Conservation (phyloP, 495 filamentous ascomycete species). For the Trypethelium eluteriae region DNA sequence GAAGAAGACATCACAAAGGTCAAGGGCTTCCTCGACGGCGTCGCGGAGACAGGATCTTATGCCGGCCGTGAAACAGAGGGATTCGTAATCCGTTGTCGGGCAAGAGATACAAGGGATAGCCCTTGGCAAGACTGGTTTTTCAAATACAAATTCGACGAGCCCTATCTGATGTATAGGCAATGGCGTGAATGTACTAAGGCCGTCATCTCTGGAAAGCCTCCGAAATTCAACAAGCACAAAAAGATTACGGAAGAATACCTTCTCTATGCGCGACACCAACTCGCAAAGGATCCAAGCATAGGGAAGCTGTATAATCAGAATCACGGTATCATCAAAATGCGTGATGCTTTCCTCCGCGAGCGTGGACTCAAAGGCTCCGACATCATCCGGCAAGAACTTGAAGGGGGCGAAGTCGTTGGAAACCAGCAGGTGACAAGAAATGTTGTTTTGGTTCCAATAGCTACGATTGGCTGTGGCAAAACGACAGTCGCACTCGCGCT, state of each 20-base stretch:
- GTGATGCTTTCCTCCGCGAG: conserved; percentile 74
- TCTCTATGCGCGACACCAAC: conserved; percentile 62
- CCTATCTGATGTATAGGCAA: conserved; percentile 95
- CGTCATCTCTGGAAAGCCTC: conserved; percentile 65
- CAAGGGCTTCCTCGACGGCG: conserved; percentile 69
- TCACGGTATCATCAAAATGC: conserved; percentile 90
- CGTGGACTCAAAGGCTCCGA: conserved; percentile 80
- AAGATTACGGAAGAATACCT: conserved; percentile 90
- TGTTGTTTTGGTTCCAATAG: conserved; percentile 75
- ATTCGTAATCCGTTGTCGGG: conserved; percentile 88
- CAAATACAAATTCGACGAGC: conserved; percentile 99
- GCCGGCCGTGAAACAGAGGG: conserved; percentile 89
- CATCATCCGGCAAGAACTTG: conserved; percentile 58
- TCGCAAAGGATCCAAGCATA: conserved; percentile 56
- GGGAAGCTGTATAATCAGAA: conserved; percentile 66
- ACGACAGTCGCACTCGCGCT: conserved; percentile 84
- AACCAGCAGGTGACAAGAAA: conserved; percentile 48
- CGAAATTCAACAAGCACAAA: conserved; percentile 75
- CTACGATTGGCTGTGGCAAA: conserved; percentile 93
- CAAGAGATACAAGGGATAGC: conserved; percentile 41
- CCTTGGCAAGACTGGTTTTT: conserved; percentile 89
- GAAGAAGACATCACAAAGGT: conserved; percentile 67
- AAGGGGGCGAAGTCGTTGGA: conserved; percentile 35
- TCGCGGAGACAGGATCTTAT: conserved; percentile 79
- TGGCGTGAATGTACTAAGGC: conserved; percentile 97